These are phyloP conservation scores for Xylaria sp. DNA, from an alignment of 495 filamentous ascomycete genomes.

Conservation along the genomic window DNA sequence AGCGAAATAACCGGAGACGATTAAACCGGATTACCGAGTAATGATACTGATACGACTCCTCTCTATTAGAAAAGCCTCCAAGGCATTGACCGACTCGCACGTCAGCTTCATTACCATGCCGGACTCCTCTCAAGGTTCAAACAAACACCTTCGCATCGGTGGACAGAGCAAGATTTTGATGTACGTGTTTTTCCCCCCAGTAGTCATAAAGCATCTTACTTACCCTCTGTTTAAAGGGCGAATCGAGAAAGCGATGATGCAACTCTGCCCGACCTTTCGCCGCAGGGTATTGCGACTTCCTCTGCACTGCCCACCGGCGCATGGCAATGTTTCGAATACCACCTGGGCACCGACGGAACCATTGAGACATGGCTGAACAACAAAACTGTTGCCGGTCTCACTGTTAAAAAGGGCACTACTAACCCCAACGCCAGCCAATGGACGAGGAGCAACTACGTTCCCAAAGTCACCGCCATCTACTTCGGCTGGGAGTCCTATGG, in stretches of 20 bases:
- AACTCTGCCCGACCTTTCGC: constrained; percentile 65
- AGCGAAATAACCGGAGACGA: neutral
- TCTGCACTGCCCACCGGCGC: constrained; percentile 51
- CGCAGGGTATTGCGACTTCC: constrained; percentile 60
- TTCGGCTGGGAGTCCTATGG: constrained; percentile 68
- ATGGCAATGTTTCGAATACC: constrained; percentile 67
- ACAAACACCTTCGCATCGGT: constrained; percentile 65
- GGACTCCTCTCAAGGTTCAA: constrained; percentile 58
- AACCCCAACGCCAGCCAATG: constrained; percentile 61
- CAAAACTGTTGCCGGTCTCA: constrained; percentile 56
- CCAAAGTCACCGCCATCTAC: constrained; percentile 60
- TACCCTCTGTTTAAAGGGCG: too few relatives aligned
- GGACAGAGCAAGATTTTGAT: constrained; percentile 64
- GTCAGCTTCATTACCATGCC: constrained; percentile 69
- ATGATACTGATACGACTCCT: constrained; percentile 35
- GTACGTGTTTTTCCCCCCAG: too few relatives aligned
- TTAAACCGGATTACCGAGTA: constrained; percentile 20
- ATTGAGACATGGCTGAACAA: constrained; percentile 65
- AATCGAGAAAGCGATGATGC: constrained; percentile 67
- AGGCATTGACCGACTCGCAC: constrained; percentile 59
- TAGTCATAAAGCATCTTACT: too few relatives aligned
- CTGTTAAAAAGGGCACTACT: constrained; percentile 46
- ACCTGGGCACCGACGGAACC: constrained; percentile 60
- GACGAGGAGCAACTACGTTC: constrained; percentile 53
- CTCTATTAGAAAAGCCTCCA: constrained; percentile 55